A percentile compares a stretch with the other conserved stretches of the same genome.
Evolutionary conservation across 164 flowering plant species (phyloP).

Genomic region (Hamamelis virginiana): DNA sequence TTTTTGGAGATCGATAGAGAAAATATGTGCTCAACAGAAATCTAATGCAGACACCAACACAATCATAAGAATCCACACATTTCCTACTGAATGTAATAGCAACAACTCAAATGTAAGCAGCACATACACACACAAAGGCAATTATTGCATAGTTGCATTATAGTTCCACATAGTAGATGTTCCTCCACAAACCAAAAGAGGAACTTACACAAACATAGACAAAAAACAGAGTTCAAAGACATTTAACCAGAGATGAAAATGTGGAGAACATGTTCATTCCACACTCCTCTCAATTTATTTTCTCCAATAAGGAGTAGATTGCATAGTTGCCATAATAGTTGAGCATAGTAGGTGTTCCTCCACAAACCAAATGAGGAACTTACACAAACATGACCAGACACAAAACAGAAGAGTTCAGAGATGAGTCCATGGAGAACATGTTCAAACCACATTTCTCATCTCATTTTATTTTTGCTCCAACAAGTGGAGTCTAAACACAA

Average conservation of each 20-base stretch:
- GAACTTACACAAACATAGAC: neutral
- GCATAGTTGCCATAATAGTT: no score
- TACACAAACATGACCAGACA: neutral
- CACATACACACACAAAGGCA: neutral
- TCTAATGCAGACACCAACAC: no score
- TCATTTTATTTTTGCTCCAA: conserved; percentile 6
- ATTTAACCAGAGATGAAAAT: conserved; percentile 4
- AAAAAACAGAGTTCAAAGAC: conserved; percentile 8
- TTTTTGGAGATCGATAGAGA: no score
- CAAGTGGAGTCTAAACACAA: conserved; percentile 3
- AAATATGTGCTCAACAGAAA: no score
- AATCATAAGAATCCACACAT: no score
- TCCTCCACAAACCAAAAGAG: conserved; percentile 14
- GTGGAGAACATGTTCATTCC: conserved; percentile 7
- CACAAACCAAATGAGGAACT: conserved; percentile 14
- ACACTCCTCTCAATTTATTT: conserved; percentile 13
- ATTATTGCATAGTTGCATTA: neutral
- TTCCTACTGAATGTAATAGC: no score
- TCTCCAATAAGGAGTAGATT: neutral
- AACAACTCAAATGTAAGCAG: neutral
- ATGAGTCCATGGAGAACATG: conserved; percentile 6
- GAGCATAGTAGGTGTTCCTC: conserved; percentile 8
- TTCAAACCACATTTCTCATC: conserved; percentile 12
- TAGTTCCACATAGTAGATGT: conserved; percentile 6
- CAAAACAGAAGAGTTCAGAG: conserved; percentile 12